Evolutionary conservation across 2,329 filamentous ascomycete species (phyloP), one percentile per base, ranked within the genome.

Genomic region (Magnaporthiopsis incrustans): DNA sequence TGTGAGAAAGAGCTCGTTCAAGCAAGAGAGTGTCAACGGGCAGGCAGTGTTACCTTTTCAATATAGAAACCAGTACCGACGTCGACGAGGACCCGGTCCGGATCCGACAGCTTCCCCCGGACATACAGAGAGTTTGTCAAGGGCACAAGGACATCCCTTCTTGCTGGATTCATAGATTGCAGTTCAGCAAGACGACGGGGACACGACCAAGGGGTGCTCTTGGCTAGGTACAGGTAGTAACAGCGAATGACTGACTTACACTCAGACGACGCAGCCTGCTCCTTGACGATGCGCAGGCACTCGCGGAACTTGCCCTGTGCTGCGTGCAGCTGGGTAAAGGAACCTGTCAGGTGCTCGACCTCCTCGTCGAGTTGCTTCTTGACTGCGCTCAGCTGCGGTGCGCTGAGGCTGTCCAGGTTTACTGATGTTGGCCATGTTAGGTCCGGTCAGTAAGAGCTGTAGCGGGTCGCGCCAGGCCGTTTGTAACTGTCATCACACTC

Each of bases 331-430:
- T 96, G 95, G 62, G 89, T 84, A 79, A 96, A 97, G 12, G 95
- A 98, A 65, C 82, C 85, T 2, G 92, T 96, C 69, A 99, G 86
- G 79, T 98, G 94, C 75, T 97, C 92, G 68, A 99, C 89, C 78
- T 99, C 95, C 72, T 95, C 89, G 76, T 97, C 94, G 69, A 99
- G 89, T 76, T 97, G 94, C 76, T 95, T 92, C 82, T 99, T 97
- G 70, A 99, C 89, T 71, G 92, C 87, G 69, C 87, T 89, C 69
- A 99, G 89, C 78, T 97, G 94, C 69, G 91, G 90, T 32, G 89
- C 82, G 70, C 89, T 90, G 71, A 99, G 89, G 66, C 85, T 87
- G 71, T 89, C 86, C 71, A 99, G 80, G 69, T 83, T 84, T 69
- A 86, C 84, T 85, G 69, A 35, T 35, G 30, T 35, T 38, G 12